These are phyloP conservation scores for Ambrosia artemisiifolia DNA, from an alignment of 129 eudicot species.

Conservation along the genomic window DNA sequence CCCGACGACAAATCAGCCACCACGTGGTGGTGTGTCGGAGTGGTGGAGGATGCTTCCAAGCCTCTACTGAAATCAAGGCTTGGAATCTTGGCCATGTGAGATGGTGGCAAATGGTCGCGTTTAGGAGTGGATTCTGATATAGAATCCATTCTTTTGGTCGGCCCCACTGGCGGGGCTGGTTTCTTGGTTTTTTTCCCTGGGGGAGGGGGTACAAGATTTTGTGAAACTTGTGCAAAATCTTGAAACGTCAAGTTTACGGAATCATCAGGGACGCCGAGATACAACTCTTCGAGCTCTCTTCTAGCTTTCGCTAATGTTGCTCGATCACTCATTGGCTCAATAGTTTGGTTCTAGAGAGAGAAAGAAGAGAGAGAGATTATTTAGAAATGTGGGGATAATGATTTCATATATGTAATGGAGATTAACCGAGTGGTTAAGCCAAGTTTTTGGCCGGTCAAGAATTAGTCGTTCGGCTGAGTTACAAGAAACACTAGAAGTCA, in stretches of 20 bases:
- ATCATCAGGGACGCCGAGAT: constrained; percentile 70
- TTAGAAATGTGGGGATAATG: constrained; percentile 12
- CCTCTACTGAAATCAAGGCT: constrained; percentile 71
- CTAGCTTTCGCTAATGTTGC: constrained; percentile 57
- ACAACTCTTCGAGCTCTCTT: constrained; percentile 72
- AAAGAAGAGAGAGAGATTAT: constrained; percentile 11
- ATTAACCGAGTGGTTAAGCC: constrained; percentile 3
- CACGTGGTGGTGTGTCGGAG: constrained; percentile 13
- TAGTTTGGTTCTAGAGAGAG: neutral
- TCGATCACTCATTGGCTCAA: constrained; percentile 24
- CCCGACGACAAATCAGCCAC: constrained; percentile 2
- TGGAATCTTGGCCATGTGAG: constrained; percentile 50
- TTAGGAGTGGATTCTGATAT: constrained; percentile 37
- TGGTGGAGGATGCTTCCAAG: constrained; percentile 39
- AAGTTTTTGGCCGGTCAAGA: constrained; percentile 37
- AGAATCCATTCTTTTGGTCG: constrained; percentile 27
- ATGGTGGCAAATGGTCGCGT: constrained; percentile 23
- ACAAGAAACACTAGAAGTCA: constrained; percentile 9
- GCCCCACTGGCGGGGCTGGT: neutral
- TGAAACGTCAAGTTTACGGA: constrained; percentile 77
- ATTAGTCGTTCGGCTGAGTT: constrained; percentile 28
- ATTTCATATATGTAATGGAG: constrained; percentile 30
- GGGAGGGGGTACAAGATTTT: constrained; percentile 2
- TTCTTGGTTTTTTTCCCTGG: constrained; percentile 34
- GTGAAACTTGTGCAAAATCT: constrained; percentile 63